Conservation (phyloP, 257 asterid species). For the Thymus quinquecostatus region DNA sequence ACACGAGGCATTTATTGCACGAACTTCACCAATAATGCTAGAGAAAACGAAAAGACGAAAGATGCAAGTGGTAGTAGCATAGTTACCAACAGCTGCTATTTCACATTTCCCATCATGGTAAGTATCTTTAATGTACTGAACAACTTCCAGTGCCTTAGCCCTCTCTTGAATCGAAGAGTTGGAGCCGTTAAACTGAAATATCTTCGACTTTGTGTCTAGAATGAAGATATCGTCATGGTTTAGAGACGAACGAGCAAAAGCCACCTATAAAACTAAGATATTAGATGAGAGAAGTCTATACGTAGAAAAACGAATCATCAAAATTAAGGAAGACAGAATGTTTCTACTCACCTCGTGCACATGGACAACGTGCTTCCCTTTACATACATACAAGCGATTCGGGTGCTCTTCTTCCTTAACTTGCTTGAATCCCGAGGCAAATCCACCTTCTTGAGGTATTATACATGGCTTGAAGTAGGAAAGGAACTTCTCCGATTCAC, state of each 20-base stretch:
- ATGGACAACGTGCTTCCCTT: conserved; percentile 80
- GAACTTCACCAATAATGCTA: conserved; percentile 12
- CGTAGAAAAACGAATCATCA: conserved; percentile 13
- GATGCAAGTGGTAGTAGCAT: conserved; percentile 8
- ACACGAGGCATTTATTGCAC: conserved; percentile 24
- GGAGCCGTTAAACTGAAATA: conserved; percentile 82
- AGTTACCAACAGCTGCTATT: conserved; percentile 74
- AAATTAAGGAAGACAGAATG: conserved; percentile 1
- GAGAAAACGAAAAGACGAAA: conserved; percentile 21
- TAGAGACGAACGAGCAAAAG: conserved; percentile 76
- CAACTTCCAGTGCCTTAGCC: conserved; percentile 92
- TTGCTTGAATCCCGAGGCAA: conserved; percentile 65
- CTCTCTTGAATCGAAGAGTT: conserved; percentile 82
- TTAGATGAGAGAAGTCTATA: background rate
- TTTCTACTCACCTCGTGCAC: conserved; percentile 71
- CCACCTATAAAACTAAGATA: conserved; percentile 46
- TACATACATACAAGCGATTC: conserved; percentile 71
- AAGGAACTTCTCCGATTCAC: conserved; percentile 78
- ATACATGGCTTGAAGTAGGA: conserved; percentile 91
- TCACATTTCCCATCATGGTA: conserved; percentile 83
- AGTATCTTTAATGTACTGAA: conserved; percentile 80
- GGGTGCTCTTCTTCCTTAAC: conserved; percentile 57
- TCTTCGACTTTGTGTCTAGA: conserved; percentile 73
- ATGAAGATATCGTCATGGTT: conserved; percentile 79
- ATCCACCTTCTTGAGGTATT: conserved; percentile 74